Evolutionary conservation across 441 rosid species (phyloP), one percentile per base, ranked within the genome.

Genomic region (Gossypium schwendimanii): DNA sequence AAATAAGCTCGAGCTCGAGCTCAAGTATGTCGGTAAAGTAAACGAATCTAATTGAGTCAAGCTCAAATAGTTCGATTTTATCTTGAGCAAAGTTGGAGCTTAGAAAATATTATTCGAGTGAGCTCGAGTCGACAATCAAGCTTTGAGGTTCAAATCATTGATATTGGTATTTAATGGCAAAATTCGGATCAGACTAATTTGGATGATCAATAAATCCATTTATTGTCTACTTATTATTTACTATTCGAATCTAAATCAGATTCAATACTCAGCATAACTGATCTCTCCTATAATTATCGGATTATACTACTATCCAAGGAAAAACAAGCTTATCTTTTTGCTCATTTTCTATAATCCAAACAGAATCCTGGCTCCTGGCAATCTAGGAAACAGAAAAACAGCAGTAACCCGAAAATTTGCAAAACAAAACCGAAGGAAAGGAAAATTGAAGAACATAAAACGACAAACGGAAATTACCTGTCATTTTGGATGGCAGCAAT

Each of bases 401-500:
- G 14, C 10, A 21, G 39, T 59, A 7, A 26, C 18, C 10, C 6
- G 9, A 39, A 61, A 63, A 10, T 18, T 4, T 12, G 36, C 54
- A 21, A 21, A 61, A 6, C 1, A 15, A 62, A 33, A 15, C 4
- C 23, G 49, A 62, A 36, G 47, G 49, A 17, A 17, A 24, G 39
- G 39, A 33, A 33, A 4, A n/a, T 3, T 50, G 6, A 14, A 50
- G 5, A 54, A 23, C 20, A 17, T 9, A 53, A 3, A 53, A 50
- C 18, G 1, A 5, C 3, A 8, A 0, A 54, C 10, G 1, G 21
- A 18, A 20, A 54, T 54, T 20, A 55, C 60, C 90, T 72, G 78
- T 88, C 92, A 4, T 80, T 81, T 81, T 80, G 90, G 44, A 88
- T 59, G 17, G 83, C 82, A 0, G 85, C 78, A 50, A 86, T 20